Evolutionary conservation across 257 asterid species (phyloP).

Genomic region (Oldenlandia corymbosa): DNA sequence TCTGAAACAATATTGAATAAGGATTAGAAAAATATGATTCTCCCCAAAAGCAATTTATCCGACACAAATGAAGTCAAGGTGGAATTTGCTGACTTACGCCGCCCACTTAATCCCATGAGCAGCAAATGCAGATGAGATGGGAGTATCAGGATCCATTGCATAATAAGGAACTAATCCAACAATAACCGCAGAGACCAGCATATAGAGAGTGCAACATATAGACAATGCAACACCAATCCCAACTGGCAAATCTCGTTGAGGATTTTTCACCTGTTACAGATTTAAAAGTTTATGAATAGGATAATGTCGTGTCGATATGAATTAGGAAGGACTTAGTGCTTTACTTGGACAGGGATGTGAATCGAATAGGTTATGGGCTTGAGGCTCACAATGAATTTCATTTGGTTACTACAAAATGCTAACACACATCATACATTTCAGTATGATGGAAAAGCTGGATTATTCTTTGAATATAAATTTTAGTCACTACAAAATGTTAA

Average conservation of each 20-base stretch:
- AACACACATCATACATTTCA: not conserved
- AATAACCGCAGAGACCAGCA: conserved; percentile 92
- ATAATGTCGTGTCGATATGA: not conserved
- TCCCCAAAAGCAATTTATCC: conserved; percentile 6
- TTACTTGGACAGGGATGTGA: not conserved
- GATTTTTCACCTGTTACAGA: conserved; percentile 70
- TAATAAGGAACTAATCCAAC: conserved; percentile 95
- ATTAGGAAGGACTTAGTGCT: no score
- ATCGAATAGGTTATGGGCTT: not conserved
- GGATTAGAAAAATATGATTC: not conserved
- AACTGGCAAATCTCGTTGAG: conserved; percentile 93
- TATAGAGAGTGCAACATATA: conserved; percentile 73
- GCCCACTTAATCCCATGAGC: conserved; percentile 85
- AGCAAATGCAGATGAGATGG: conserved; percentile 91
- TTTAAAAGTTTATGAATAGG: not conserved
- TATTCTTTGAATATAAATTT: no score
- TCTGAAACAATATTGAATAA: conserved; percentile 33
- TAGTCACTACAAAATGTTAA: no score
- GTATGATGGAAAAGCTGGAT: no score
- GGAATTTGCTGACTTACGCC: conserved; percentile 55
- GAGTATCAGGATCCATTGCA: conserved; percentile 94
- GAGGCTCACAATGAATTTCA: not conserved
- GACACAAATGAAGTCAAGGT: conserved; percentile 7
- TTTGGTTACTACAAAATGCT: not conserved
- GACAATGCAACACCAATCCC: conserved; percentile 87